Evolutionary conservation across 495 filamentous ascomycete species (phyloP), one percentile per base, ranked within the genome.

Genomic region (Trypethelium eluteriae): DNA sequence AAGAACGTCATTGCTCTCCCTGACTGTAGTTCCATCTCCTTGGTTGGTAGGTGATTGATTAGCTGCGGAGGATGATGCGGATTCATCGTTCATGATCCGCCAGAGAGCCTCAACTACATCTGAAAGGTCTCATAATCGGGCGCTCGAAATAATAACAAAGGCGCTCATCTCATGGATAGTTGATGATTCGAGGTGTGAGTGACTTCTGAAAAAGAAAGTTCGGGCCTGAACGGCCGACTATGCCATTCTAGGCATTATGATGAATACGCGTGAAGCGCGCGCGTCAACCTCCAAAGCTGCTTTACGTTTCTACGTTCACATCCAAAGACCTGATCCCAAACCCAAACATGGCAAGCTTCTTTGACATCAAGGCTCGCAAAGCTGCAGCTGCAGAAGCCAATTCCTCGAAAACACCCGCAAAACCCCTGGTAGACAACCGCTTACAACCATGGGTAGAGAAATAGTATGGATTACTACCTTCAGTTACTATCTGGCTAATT

Each of bases 391-490:
- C 87, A 34, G 73, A 80, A 67, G 78, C 81, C 76, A 76, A 75
- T 73, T 76, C 80, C 9, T 80, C 82, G 68, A 86, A 83, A 76
- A 75, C 78, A 70, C 82, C 82, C 70, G 75, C 76, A 65, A 59
- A 59, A 18, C 82, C 83, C 70, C 90, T 88, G 73, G 85, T 90
- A 68, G 82, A 79, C 32, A 80, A 79, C 41, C 83, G 85, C 69
- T 79, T 87, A 41, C 93, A 97, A 72, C 94, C 94, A 68, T 99
- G 94, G 94, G 93, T 98, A 64, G 95, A 98, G 81, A 99, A 99
- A 91, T 98, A 98, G 95, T 97, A 85, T 68, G 86, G 73, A 12
- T 46, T 49, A 41, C 16, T 32, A 18, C 11, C 18, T 9, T 68
- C 59, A 65, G 5, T 18, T 44, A 25, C 34, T 18, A 38, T 25